Evolutionary conservation across 2,329 filamentous ascomycete genomes (phyloP).

Genomic region (Trichoderma atrobrunneum): DNA sequence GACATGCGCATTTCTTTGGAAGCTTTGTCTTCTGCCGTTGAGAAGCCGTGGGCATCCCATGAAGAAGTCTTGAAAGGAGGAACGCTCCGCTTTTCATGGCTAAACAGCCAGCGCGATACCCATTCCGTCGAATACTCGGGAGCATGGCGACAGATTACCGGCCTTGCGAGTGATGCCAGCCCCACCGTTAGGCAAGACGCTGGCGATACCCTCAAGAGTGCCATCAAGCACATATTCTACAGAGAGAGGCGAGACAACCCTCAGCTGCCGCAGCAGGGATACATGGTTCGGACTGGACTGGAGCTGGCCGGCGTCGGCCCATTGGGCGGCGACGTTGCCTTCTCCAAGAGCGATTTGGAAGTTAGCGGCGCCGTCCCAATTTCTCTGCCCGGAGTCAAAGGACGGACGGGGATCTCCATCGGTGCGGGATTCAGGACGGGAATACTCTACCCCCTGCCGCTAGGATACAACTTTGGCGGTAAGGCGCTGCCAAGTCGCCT

Average conservation of each 20-base stretch:
- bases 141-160: conserved; percentile 85
- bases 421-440: conserved; percentile 80
- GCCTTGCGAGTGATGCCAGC: conserved; percentile 70
- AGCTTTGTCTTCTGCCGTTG: conserved; percentile 75
- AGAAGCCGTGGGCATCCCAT: conserved; percentile 91
- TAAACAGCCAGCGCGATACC: conserved; percentile 59
- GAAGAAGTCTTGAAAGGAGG: conserved; percentile 84
- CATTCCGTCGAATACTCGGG: conserved; percentile 80
- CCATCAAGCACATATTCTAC: conserved; percentile 75
- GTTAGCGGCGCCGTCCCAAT: conserved; percentile 73
- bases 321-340: conserved; percentile 85
- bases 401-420: conserved; percentile 74
- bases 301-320: conserved; percentile 88
- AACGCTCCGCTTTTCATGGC: conserved; percentile 73
- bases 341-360: conserved; percentile 88
- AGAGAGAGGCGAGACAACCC: conserved; percentile 81
- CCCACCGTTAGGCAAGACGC: conserved; percentile 80
- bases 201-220: conserved; percentile 87
- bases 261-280: conserved; percentile 78
- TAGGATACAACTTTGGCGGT: conserved; percentile 52
- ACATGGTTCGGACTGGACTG: conserved; percentile 71
- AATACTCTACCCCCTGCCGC: conserved; percentile 75
- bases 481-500: conserved; percentile 69
- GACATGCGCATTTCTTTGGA: conserved; percentile 77
- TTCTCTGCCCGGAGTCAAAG: conserved; percentile 64